phyloP scores from a whole-genome alignment of 139 green algal genomes.

The Micractinium conductrix region DNA sequence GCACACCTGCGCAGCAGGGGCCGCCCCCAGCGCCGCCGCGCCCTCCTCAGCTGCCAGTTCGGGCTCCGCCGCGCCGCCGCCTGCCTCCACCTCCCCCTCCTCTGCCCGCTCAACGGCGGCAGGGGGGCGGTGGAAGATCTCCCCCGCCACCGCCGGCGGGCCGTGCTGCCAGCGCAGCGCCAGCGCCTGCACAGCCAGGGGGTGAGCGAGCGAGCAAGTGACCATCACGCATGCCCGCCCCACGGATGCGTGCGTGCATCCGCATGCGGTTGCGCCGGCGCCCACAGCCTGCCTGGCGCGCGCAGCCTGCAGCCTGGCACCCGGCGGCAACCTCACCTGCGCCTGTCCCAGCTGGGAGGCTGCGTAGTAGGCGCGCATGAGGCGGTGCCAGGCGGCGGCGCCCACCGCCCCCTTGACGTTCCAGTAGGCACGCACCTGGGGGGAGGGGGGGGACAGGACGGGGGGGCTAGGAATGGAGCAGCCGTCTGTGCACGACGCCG shows the following conservation, averaged over 20 bases:
- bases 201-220: too few relatives aligned
- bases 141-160: slow-evolving; percentile 28
- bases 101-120: background rate
- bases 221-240: too few relatives aligned
- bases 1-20: background rate
- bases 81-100: background rate
- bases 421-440: slow-evolving; percentile 48
- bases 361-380: slow-evolving; percentile 41
- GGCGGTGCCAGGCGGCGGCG: slow-evolving; percentile 14
- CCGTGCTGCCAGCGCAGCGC: slow-evolving; percentile 24
- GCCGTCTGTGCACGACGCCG: too few relatives aligned
- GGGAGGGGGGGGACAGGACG: background rate
- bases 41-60: background rate
- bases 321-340: too few relatives aligned
- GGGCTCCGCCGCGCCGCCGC: background rate
- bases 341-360: background rate
- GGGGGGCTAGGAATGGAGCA: too few relatives aligned
- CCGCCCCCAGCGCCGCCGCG: background rate
- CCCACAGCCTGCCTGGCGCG: too few relatives aligned
- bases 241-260: too few relatives aligned
- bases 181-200: too few relatives aligned
- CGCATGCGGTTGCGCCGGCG: too few relatives aligned
- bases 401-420: slow-evolving; percentile 32
- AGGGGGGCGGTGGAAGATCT: slow-evolving; percentile 17
- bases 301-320: too few relatives aligned